Evolutionary conservation across 495 filamentous ascomycete genomes (phyloP), one percentile per base, ranked within the genome.

Genomic region (Hypoxylon rickii): DNA sequence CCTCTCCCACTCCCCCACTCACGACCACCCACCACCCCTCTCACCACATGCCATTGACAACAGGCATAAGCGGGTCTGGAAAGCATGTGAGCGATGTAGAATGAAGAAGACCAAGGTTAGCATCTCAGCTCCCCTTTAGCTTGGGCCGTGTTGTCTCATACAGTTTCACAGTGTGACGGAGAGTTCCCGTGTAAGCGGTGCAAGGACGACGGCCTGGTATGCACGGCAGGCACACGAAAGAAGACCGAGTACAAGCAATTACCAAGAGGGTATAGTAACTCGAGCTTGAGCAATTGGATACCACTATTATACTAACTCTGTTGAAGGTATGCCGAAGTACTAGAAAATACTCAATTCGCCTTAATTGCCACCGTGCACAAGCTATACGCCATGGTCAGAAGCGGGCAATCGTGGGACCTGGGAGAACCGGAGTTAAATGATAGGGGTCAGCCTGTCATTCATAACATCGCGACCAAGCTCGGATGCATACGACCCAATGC

Each of bases 51-150:
- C 60, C 21, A 61, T 74, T 21, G 79, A 83, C 54, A 78, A 71
- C 44, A 73, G 79, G 54, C 79, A 82, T 61, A 87, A 87, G 68
- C 73, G 85, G 55, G 85, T 88, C 29, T 86, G 84, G 76, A 88
- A 86, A 69, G 85, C 85, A 17, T 88, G 85, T 59, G 85, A 88
- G 69, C 74, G 85, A 56, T 88, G 85, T 76, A 73, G 85, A 54
- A 82, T 87, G 72, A 88, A 87, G 74, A 88, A 88, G 70, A 86
- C 82, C 54, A 88, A 88, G 80, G 83, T 83, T 69, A 39, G 70
- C 57, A 37, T 10, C 18, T 34, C 7, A n/a, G 10, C 22, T n/a
- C 15, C n/a, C 15, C 29, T 32, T 26, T 7, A 22, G 17, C 15
- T 12, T 15, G 12, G n/a, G n/a, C n/a, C 24, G 29, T 41, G 12